Percentiles rank a stretch among this genome's conserved stretches.
Conservation (phyloP, 495 filamentous ascomycete species). For the Geopyxis carbonaria region DNA sequence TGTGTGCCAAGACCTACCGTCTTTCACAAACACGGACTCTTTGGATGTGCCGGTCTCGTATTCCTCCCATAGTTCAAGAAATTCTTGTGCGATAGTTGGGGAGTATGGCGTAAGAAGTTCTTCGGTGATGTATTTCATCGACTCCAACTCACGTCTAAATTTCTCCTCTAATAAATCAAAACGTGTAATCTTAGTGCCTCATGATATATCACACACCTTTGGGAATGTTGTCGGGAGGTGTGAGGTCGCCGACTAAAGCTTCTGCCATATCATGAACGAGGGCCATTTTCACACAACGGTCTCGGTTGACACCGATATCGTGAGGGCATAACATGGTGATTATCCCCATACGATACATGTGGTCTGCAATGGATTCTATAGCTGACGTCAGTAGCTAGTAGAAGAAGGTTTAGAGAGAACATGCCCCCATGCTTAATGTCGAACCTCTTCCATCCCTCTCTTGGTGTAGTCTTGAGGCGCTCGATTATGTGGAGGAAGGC, state of each 20-base stretch:
- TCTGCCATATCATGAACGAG: slow-evolving; percentile 97
- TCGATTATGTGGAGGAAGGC: slow-evolving; percentile 88
- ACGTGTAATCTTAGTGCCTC: neutral
- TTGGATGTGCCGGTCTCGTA: slow-evolving; percentile 74
- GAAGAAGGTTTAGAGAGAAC: neutral
- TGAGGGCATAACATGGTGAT: slow-evolving; percentile 86
- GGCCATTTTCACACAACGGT: slow-evolving; percentile 80
- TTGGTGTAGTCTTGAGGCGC: slow-evolving; percentile 83
- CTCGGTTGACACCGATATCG: slow-evolving; percentile 57
- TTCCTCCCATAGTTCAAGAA: slow-evolving; percentile 71
- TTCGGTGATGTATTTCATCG: slow-evolving; percentile 74
- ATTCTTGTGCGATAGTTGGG: slow-evolving; percentile 45
- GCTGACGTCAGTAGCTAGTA: neutral
- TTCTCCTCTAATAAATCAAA: slow-evolving; percentile 48
- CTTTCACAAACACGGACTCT: slow-evolving; percentile 81
- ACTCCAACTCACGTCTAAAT: slow-evolving; percentile 61
- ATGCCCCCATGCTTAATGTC: slow-evolving; percentile 39
- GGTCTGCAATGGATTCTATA: slow-evolving; percentile 76
- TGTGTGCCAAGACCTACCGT: slow-evolving; percentile 27
- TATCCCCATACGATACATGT: slow-evolving; percentile 99
- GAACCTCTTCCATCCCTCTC: slow-evolving; percentile 89
- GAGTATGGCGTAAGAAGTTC: slow-evolving; percentile 55
- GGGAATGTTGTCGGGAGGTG: slow-evolving; percentile 57
- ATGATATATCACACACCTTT: slow-evolving; percentile 27
- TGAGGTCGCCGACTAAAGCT: slow-evolving; percentile 85